phyloP scores from a whole-genome alignment of 2,329 filamentous ascomycete species.

The Colletotrichum sp. region DNA sequence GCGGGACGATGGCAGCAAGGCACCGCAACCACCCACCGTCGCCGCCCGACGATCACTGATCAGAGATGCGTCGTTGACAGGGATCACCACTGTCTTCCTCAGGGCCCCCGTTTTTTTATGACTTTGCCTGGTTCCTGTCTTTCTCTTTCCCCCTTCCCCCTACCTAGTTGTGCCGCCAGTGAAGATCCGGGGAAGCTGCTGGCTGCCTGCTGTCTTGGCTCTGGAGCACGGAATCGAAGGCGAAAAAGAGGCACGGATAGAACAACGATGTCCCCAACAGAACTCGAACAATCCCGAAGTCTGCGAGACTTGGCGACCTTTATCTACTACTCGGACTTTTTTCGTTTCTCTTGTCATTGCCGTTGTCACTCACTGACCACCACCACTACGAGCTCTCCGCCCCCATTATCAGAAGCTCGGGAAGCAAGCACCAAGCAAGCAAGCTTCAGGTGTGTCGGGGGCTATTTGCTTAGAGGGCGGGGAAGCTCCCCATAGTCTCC shows the following conservation, averaged over 20 bases:
- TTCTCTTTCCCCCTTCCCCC: neutral
- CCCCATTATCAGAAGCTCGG: neutral
- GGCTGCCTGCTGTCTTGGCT: neutral
- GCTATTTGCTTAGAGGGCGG: neutral
- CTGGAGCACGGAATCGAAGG: neutral
- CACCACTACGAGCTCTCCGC: neutral
- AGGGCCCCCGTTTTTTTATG: neutral
- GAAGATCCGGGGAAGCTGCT: constrained; percentile 18
- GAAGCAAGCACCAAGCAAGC: neutral
- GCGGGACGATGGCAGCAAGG: neutral
- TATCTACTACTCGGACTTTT: neutral
- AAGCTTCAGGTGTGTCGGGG: neutral
- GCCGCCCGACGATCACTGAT: neutral
- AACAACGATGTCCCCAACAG: neutral
- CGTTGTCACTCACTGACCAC: neutral
- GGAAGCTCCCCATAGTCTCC: neutral
- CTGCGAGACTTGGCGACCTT: neutral
- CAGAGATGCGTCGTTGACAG: neutral
- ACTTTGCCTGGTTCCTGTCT: constrained; percentile 1
- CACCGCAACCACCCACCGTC: neutral
- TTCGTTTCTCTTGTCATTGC: neutral
- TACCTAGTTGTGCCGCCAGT: neutral
- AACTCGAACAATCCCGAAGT: neutral
- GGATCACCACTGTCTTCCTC: constrained; percentile 1
- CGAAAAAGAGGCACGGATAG: neutral